A percentile compares a stretch with the other conserved stretches of the same genome.
Evolutionary conservation across 1,139 yeast species (phyloP).

Genomic region (Kodamaea suecica): DNA sequence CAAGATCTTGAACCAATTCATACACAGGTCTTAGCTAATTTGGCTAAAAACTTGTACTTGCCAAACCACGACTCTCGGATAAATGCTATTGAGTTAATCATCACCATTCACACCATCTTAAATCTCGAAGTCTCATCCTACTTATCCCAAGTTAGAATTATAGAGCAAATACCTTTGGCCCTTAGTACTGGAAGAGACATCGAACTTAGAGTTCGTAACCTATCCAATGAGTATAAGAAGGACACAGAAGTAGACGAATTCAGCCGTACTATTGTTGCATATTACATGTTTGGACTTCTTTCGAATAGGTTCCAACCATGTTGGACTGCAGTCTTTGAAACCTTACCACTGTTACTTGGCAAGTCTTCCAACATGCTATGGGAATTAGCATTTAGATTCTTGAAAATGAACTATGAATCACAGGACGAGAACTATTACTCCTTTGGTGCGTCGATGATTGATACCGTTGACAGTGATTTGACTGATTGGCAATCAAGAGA

Average conservation of each 20-base stretch:
- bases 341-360: constrained; percentile 46
- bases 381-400: constrained; percentile 47
- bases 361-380: constrained; percentile 53
- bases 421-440: constrained; percentile 16
- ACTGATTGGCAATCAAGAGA: constrained; percentile 34
- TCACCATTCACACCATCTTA: constrained; percentile 24
- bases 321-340: constrained; percentile 73
- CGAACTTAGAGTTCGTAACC: constrained; percentile 61
- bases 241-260: constrained; percentile 30
- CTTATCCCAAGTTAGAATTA: constrained; percentile 44
- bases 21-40: constrained; percentile 4
- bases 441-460: constrained; percentile 12
- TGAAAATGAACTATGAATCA: constrained; percentile 27
- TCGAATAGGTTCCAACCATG: constrained; percentile 79
- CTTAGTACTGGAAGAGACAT: constrained; percentile 75
- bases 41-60: constrained; percentile 37
- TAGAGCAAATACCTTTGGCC: constrained; percentile 72
- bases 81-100: constrained; percentile 41
- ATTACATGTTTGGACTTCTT: constrained; percentile 69
- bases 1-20: constrained; percentile 3
- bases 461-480: constrained; percentile 19
- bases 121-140: constrained; percentile 31
- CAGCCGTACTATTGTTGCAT: constrained; percentile 45
- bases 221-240: constrained; percentile 50
- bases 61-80: constrained; percentile 50